Evolutionary conservation across 2,329 filamentous ascomycete species (phyloP), one percentile per base, ranked within the genome.

Genomic region (Diaporthe citriasiana): DNA sequence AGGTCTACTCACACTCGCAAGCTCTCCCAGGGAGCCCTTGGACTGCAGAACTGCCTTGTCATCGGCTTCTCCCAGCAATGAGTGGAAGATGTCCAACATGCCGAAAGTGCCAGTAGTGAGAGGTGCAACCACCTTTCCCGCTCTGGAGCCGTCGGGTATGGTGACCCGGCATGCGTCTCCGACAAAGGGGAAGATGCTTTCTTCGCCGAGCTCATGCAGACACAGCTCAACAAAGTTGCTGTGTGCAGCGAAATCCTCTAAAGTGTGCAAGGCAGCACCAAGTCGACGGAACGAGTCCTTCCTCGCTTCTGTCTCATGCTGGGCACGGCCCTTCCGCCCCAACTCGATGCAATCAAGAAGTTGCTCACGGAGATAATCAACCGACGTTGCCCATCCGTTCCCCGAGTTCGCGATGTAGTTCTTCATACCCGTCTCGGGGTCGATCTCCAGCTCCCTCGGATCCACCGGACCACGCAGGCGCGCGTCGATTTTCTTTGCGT

Each of bases 31-130:
- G 0, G 78, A 77, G 19, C 80, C 80, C 60, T 79, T 80, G 12
- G 79, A 79, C 33, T 81, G 78, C 27, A 81, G 59, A 10, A 81
- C 77, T 1, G 79, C 79, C 77, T 80, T 80, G 68, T 81, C 80
- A 17, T 81, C 80, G 10, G 79, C 79, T 55, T 81, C 80, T 1
- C 80, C 80, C 0, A 81, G 77, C 22, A 81, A 70, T 53, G 78
- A 80, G 73, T 81, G 80, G 59, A 81, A 81, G 38, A 81, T 81
- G 63, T 82, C 80, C 13, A 82, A 70, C 80, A 80, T 80, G 70
- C 87, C 87, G 77, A 89, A 89, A 0, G 88, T 89, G 25, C 88
- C 88, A 0, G 88, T 89, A 4, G 89, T 85, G 1, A 89, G 81
- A 7, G 88, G 88, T 50, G 82, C 88, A 8, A 89, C 84, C 42